phyloP scores from a whole-genome alignment of 2,329 filamentous ascomycete species.

The Alternaria brassicae region DNA sequence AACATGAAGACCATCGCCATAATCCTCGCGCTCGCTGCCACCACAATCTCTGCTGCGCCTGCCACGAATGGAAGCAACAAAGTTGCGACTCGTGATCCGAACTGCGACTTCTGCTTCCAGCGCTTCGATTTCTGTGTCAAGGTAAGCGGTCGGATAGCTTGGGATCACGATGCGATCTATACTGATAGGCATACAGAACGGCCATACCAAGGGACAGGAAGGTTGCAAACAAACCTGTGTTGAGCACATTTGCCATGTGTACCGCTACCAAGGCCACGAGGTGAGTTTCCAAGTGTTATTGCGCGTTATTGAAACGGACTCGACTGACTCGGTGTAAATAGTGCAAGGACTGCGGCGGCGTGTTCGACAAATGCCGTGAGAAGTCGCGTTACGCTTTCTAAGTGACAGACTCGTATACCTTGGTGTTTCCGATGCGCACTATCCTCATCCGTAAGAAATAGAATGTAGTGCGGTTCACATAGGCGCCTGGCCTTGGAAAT shows the following conservation, averaged over 20 bases:
- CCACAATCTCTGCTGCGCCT: background rate
- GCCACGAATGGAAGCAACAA: background rate
- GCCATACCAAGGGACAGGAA: slow-evolving; percentile 13
- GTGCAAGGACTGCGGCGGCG: slow-evolving; percentile 10
- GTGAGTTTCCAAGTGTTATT: background rate
- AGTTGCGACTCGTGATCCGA: background rate
- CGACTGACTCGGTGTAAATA: background rate
- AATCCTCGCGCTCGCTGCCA: slow-evolving; percentile 1
- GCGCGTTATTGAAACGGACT: no score
- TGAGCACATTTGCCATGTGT: slow-evolving; percentile 22
- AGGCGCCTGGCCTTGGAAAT: background rate
- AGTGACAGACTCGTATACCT: background rate
- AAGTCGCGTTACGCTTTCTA: slow-evolving; percentile 4
- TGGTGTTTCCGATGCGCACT: background rate
- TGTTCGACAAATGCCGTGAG: slow-evolving; percentile 5
- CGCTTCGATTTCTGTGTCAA: slow-evolving; percentile 20
- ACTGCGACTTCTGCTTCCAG: slow-evolving; percentile 13
- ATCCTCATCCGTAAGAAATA: background rate
- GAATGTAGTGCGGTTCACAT: background rate
- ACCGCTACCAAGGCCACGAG: slow-evolving; percentile 9
- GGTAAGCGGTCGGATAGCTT: background rate
- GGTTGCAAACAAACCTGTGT: slow-evolving; percentile 23
- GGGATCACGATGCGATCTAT: fast-evolving
- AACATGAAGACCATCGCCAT: background rate
- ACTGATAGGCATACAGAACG: slow-evolving; percentile 16